phyloP scores from a whole-genome alignment of 257 asterid species.

The Solanum corneliomulleri region DNA sequence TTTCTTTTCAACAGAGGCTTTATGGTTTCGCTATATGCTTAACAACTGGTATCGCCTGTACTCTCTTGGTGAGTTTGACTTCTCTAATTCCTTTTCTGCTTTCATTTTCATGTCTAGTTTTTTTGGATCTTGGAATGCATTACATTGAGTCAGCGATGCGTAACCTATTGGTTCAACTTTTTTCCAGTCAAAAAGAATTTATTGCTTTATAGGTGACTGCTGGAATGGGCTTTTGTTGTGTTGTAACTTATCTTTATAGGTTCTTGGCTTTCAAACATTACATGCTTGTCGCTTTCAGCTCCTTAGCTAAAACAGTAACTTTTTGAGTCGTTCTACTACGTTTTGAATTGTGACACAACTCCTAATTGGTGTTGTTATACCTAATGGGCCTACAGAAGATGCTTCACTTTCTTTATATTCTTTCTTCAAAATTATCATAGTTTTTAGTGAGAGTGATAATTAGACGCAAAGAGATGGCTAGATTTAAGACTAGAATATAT shows the following conservation, averaged over 20 bases:
- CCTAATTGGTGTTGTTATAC: not conserved
- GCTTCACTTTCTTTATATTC: not conserved
- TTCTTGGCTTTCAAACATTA: not conserved
- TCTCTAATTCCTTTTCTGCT: not conserved
- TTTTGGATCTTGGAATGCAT: not conserved
- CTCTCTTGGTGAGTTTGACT: conserved; percentile 59
- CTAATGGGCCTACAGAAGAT: not conserved
- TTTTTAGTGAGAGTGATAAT: not conserved
- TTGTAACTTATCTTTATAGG: not conserved
- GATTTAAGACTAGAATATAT: not conserved
- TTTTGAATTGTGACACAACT: not conserved
- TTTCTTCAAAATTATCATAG: not conserved
- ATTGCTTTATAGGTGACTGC: not conserved
- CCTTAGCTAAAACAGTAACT: not conserved
- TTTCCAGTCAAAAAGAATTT: not conserved
- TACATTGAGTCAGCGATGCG: not conserved
- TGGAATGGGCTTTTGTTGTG: not conserved
- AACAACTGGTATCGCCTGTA: conserved; percentile 78
- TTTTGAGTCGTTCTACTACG: not conserved
- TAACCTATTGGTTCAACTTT: not conserved
- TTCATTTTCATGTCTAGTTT: not conserved
- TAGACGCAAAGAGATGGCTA: not conserved
- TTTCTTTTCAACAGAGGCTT: conserved; percentile 47
- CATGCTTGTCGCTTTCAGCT: not conserved
- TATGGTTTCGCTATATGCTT: conserved; percentile 90